phyloP scores from a whole-genome alignment of 768 basidiomycete genomes.

The Albatrellus ellisii region DNA sequence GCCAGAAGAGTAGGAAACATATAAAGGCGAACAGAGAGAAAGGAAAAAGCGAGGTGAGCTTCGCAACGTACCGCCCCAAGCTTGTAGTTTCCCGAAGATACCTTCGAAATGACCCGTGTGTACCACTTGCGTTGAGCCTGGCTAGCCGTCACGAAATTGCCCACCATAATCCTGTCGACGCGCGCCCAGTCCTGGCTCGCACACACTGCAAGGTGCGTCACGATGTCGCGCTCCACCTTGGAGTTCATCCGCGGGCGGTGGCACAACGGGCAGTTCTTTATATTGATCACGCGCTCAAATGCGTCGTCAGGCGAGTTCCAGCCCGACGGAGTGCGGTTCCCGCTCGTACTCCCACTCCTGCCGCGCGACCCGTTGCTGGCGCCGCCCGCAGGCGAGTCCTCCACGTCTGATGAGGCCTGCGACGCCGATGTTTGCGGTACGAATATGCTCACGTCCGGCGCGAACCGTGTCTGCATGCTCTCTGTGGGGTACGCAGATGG shows the following conservation, averaged over 20 bases:
- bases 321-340: background rate
- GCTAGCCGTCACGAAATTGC: conserved; percentile 86
- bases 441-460: no score
- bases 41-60: no score
- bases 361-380: no score
- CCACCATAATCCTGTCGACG: conserved; percentile 82
- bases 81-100: conserved; percentile 76
- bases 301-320: conserved; percentile 23
- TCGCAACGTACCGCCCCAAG: conserved; percentile 67
- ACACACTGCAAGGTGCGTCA: conserved; percentile 95
- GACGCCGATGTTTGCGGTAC: conserved; percentile 24
- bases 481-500: conserved; percentile 3
- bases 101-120: conserved; percentile 77
- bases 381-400: conserved; percentile 22
- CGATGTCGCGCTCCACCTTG: conserved; percentile 87
- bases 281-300: conserved; percentile 85
- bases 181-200: conserved; percentile 87
- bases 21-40: no score
- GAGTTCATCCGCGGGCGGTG: conserved; percentile 75
- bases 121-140: conserved; percentile 98
- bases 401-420: conserved; percentile 33
- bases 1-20: no score
- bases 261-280: conserved; percentile 89
- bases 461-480: background rate
- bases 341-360: conserved; percentile 5